Base-by-base conservation (phyloP, 371 early-diverging fungal species). In the Mucor circinelloides region DNA sequence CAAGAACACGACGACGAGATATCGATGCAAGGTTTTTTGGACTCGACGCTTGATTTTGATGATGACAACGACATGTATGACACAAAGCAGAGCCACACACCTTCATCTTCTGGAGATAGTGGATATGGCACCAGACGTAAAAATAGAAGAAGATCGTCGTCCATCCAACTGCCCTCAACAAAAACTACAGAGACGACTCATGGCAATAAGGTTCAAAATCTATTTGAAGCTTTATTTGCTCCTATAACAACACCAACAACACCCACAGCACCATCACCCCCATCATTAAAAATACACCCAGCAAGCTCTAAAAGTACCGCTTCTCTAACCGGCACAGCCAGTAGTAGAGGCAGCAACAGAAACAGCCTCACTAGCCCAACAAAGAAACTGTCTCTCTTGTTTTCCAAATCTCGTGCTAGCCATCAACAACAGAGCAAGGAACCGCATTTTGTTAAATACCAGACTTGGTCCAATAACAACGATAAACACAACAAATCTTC, bases 91-190 rank as follows among this genome's bases (percentile, higher is more conserved):
- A 71, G 68, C 28, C 48, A 56, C 27, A 71, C 71, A 5, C 63
- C 67, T 17, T 67, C 71, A 31, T 67, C 68, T 40, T 71, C 71
- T n/a, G 68, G 71, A 10, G 71, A 71, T 15, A 71, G 71, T 67
- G 71, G 71, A 1, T 71, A 71, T 40, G 71, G 71, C 12, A 69
- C 69, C 54, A 38, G 50, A 50, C 50, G 56, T 5, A 28, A 36
- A 40, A 55, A 31, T 6, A 31, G 64, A 64, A 55, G 30, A 40
- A 58, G 58, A n/a, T 34, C 34, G 32, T 50, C 63, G 4, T 34
- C 63, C 21, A 25, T 50, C 23, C 50, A 50, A 50, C 50, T 23
- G 21, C 50, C 23, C 23, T 50, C 57, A 64, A 17, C 10, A 17
- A 46, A 30, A 58, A 42, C 42, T 32, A 59, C 46, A n/a, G 42